Base-by-base conservation (phyloP, 1,284 basidiomycete genomes). In the Heliocybe sulcata region DNA sequence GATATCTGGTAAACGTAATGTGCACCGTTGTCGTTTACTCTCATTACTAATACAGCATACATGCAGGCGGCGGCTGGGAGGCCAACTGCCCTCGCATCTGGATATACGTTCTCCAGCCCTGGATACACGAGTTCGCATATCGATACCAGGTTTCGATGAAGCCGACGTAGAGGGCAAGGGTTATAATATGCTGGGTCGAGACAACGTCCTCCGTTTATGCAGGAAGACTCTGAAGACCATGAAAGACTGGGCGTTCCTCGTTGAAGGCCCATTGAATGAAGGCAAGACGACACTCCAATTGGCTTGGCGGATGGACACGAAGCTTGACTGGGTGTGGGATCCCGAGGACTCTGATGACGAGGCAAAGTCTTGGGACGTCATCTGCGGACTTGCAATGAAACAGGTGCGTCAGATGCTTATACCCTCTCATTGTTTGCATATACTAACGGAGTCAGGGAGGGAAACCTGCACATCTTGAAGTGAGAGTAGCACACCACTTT, bases 281-380 rank as follows among this genome's bases (percentile, higher is more conserved):
- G 90, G 90, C 19, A 42, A 20, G 3, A 74, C 79, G 54, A 68
- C 71, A n/a, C 69, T 93, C 42, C 80, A 85, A 63, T 75, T 94
- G 19, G 87, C 85, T 45, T 94, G 92, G 92, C 77, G 89, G 26
- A 69, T 77, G 51, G 83, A 79, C 47, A 81, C 80, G 1, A 80
- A 81, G 59, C 67, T 93, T 49, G 90, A 94, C 65, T 94, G 92
- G 92, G 75, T 92, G 35, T 86, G 83, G 81, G 74, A 87, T 48
- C 78, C 84, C 25, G 67, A 74, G 16, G 88, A 90, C 61, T 74
- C 87, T 1, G 73, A 80, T 22, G 87, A 82, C 12, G 69, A 77
- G 52, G 63, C 69, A n/a, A 77, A 91, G 42, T 75, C 77, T 38
- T 92, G 88, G 87, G 77, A 79, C 1, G 81, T 91, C 1, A 67